phyloP scores from a whole-genome alignment of 208 protist genomes.

The Crithidia acanthocephali region DNA sequence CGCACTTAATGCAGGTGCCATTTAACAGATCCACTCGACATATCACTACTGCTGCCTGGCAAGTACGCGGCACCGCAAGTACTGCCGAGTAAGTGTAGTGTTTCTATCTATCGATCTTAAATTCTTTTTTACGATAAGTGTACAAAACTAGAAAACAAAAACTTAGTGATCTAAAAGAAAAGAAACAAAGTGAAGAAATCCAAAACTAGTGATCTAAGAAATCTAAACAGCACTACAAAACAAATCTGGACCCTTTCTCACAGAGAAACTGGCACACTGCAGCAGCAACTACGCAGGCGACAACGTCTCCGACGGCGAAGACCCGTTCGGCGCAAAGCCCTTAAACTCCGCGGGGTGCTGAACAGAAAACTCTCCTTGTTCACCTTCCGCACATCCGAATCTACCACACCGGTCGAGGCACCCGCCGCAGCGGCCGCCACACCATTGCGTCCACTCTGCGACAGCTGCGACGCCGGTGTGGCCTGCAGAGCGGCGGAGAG shows the following conservation, averaged over 20 bases:
- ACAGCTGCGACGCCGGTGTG: conserved; percentile 29
- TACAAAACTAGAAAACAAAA: conserved; percentile 14
- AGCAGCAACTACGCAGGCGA: background rate
- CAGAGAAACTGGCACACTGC: too few species aligned
- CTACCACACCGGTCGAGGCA: conserved; percentile 19
- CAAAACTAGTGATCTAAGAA: too few species aligned
- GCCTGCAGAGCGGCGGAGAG: conserved; percentile 20
- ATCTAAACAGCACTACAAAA: too few species aligned
- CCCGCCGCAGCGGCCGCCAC: background rate
- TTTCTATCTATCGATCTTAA: too few species aligned
- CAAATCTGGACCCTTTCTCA: too few species aligned
- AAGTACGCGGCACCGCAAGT: too few species aligned
- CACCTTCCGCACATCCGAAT: conserved; percentile 32
- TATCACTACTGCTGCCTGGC: too few species aligned
- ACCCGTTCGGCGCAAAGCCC: conserved; percentile 40
- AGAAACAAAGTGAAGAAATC: too few species aligned
- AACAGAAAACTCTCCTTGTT: conserved; percentile 60
- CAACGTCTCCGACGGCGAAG: background rate
- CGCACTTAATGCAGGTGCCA: too few species aligned
- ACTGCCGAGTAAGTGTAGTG: too few species aligned
- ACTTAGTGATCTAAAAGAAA: background rate
- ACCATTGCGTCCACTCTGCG: background rate
- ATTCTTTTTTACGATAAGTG: too few species aligned
- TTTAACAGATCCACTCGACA: too few species aligned
- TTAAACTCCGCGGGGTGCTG: conserved; percentile 78